Percentiles rank a stretch among this genome's conserved stretches.
These are phyloP conservation scores for Lodderomyces metapsilosis DNA, from an alignment of 1,139 yeast genomes.

Conservation along the genomic window DNA sequence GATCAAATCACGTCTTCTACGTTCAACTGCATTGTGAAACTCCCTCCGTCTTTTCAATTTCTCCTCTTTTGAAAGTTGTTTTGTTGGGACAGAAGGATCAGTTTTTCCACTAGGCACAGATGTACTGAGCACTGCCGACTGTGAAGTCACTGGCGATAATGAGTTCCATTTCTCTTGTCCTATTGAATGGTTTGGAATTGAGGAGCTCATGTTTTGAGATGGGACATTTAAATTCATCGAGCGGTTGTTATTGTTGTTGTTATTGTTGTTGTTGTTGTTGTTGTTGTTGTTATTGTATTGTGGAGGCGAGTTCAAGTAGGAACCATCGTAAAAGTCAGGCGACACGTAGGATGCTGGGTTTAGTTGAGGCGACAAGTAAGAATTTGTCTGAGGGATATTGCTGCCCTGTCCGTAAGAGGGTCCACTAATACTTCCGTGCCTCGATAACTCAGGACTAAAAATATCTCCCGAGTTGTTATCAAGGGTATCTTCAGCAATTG, in stretches of 20 bases:
- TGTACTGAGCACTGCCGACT: conserved; percentile 12
- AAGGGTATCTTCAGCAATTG: conserved; percentile 29
- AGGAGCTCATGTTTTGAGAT: conserved; percentile 17
- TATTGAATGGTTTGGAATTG: conserved; percentile 24
- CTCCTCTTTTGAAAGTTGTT: conserved; percentile 64
- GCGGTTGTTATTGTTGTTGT: not conserved
- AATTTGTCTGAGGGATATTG: conserved; percentile 14
- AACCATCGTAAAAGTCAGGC: conserved; percentile 17
- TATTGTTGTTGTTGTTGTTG: conserved; percentile 3
- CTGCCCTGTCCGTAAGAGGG: conserved; percentile 9
- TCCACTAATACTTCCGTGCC: conserved; percentile 32
- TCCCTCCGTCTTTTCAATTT: conserved; percentile 69
- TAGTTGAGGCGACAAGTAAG: conserved; percentile 29
- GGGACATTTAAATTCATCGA: conserved; percentile 9
- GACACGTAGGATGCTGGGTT: conserved; percentile 25
- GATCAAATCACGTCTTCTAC: conserved; percentile 74
- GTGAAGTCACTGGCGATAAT: conserved; percentile 28
- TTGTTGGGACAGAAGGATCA: conserved; percentile 25
- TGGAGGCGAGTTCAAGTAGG: conserved; percentile 40
- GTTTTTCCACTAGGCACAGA: conserved; percentile 12
- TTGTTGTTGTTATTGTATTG: not conserved
- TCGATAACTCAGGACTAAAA: conserved; percentile 32
- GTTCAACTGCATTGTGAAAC: conserved; percentile 78
- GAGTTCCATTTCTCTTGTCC: conserved; percentile 16
- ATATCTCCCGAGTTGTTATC: conserved; percentile 16